Conservation (phyloP, 2,329 filamentous ascomycete genomes). For the Chaetothyriales sp. region DNA sequence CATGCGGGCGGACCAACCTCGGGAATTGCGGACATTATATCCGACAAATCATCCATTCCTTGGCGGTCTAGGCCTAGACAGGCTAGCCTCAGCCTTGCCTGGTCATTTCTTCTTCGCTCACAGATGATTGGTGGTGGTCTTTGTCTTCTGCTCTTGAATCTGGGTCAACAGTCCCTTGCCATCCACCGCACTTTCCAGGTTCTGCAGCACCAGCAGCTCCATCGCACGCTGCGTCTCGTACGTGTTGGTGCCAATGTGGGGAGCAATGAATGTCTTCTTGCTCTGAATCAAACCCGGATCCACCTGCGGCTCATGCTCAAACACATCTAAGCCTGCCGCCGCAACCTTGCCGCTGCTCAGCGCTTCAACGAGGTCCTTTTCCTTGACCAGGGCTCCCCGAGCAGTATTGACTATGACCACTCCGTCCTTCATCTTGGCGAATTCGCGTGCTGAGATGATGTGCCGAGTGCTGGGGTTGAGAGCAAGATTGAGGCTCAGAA, state of each 20-base stretch:
- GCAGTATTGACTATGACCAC: conserved; percentile 32
- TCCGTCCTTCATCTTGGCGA: conserved; percentile 31
- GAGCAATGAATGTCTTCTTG: conserved; percentile 37
- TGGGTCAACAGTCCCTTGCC: conserved; percentile 44
- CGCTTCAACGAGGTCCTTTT: conserved; percentile 31
- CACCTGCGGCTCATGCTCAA: conserved; percentile 32
- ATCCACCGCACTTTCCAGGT: conserved; percentile 41
- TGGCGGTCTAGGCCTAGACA: no score
- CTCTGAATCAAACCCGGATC: conserved; percentile 34
- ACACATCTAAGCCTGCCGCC: conserved; percentile 33
- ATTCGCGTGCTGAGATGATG: conserved; percentile 32
- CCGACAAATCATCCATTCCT: neutral
- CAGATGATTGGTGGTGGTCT: conserved; percentile 4
- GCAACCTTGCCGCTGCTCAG: conserved; percentile 31
- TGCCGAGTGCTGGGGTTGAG: conserved; percentile 31
- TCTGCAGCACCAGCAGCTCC: conserved; percentile 44
- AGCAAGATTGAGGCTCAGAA: conserved; percentile 32
- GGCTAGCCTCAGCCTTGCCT: no score
- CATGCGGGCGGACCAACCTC: neutral
- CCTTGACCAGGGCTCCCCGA: conserved; percentile 31
- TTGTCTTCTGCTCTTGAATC: conserved; percentile 42
- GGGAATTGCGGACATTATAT: neutral
- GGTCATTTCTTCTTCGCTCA: no score
- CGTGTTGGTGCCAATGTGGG: conserved; percentile 46
- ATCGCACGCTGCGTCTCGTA: conserved; percentile 47